Evolutionary conservation across 805 yeast species (phyloP), one percentile per base, ranked within the genome.

Genomic region (Wickerhamiella azymoides): DNA sequence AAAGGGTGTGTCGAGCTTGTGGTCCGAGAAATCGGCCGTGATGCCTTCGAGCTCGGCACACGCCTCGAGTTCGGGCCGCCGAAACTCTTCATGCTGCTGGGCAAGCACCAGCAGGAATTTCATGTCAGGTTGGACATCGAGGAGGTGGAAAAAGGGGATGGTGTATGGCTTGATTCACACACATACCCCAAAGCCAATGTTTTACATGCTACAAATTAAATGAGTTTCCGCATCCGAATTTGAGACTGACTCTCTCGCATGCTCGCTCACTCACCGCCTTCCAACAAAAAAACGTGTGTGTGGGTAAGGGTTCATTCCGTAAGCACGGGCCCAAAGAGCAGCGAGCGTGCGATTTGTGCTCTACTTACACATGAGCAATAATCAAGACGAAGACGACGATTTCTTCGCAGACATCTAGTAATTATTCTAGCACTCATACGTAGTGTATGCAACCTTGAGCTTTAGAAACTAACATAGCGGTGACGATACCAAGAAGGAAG

Each of bases 331-430:
- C 24, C 24, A 21, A 21, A 5, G 6, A 21, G 7, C 6, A 7
- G 24, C 7, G 7, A 21, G 24, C 6, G 24, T 21, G 24, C 24
- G 30, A 27, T 27, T 27, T 27, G 30, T 27, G 30, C 10, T 27
- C n/a, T 27, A 30, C 16, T 16, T 26, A 14, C 13, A 27, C 26
- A 42, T 42, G 45, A 42, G 45, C 38, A 42, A 36, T 18, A 17
- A 30, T 26, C 33, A 42, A 50, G 94, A 85, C 66, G 96, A 86
- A 67, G 96, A 88, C 66, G 96, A 86, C 63, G 89, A 84, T 57
- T 79, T 83, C 62, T 88, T 88, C 64, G 94, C 86, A 66, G 96
- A 88, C 62, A 84, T 88, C 66, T 88, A 88, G 66, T 66, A 57
- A 45, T 62, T 60, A 56, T 53, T 39, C 19, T 17, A 30, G 33